phyloP scores from a whole-genome alignment of 2,329 filamentous ascomycete species.

The Aspergillus pseudotamarii region DNA sequence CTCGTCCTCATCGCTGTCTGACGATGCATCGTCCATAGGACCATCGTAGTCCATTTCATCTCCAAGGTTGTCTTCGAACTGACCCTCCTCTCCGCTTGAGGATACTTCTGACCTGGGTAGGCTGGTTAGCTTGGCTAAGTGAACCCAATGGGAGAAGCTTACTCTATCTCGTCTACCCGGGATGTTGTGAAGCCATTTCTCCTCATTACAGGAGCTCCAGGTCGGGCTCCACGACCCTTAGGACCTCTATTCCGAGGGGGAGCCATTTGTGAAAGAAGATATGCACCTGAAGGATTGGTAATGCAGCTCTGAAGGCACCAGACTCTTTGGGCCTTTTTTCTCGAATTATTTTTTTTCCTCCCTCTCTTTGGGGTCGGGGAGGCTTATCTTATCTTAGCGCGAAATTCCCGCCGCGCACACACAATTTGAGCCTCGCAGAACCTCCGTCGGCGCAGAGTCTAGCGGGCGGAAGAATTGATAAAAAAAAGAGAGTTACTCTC shows the following conservation, averaged over 20 bases:
- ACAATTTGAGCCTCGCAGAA: conserved; percentile 41
- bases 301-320: background rate
- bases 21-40: conserved; percentile 37
- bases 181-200: conserved; percentile 40
- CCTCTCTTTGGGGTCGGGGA: background rate
- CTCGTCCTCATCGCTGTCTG: conserved; percentile 46
- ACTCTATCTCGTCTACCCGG: conserved; percentile 43
- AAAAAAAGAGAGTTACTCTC: conserved; percentile 35
- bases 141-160: conserved; percentile 18
- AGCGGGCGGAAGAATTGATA: conserved; percentile 32
- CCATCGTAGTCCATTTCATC: conserved; percentile 46
- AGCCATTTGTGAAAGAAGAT: conserved; percentile 26
- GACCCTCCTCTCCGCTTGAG: conserved; percentile 27
- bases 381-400: conserved; percentile 53
- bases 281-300: background rate
- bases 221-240: conserved; percentile 35
- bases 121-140: conserved; percentile 12
- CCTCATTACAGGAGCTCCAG: conserved; percentile 30
- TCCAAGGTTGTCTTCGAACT: conserved; percentile 48
- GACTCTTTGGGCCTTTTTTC: background rate
- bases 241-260: conserved; percentile 30
- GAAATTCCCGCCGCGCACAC: conserved; percentile 48
- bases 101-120: conserved; percentile 31
- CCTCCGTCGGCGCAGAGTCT: conserved; percentile 21
- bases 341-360: conserved; percentile 19